phyloP scores from a whole-genome alignment of 2,329 filamentous ascomycete species.

The Pyrenochaeta sp. region DNA sequence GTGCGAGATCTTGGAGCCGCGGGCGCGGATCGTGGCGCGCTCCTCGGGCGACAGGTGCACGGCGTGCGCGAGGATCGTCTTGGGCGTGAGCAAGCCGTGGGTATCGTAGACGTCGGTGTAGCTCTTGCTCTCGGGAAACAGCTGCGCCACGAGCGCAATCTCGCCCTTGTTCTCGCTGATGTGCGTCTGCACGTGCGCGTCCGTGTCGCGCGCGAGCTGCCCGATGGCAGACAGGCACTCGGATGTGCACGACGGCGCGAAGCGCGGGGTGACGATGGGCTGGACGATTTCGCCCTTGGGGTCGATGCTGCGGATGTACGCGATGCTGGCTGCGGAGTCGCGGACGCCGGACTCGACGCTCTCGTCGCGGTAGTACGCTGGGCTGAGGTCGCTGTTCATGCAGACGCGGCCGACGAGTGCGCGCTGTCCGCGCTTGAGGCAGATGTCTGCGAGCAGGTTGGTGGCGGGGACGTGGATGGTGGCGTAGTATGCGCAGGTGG shows the following conservation, averaged over 20 bases:
- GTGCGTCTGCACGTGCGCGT: conserved; percentile 83
- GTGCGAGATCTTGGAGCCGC: conserved; percentile 75
- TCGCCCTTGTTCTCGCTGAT: conserved; percentile 84
- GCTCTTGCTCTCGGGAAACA: conserved; percentile 70
- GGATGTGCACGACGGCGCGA: conserved; percentile 63
- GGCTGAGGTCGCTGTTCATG: conserved; percentile 80
- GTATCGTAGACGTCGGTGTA: conserved; percentile 85
- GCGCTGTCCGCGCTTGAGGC: conserved; percentile 79
- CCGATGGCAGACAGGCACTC: conserved; percentile 70
- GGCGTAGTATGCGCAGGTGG: conserved; percentile 92
- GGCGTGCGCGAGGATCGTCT: conserved; percentile 85
- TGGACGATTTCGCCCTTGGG: conserved; percentile 69
- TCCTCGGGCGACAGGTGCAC: conserved; percentile 77
- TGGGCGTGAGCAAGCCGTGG: conserved; percentile 70
- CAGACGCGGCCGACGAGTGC: conserved; percentile 94
- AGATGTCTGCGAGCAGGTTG: conserved; percentile 88
- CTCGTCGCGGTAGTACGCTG: conserved; percentile 80
- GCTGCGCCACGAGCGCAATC: conserved; percentile 69
- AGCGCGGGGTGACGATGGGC: conserved; percentile 79
- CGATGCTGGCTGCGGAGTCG: conserved; percentile 51
- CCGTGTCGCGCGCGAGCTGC: conserved; percentile 66
- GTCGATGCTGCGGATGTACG: conserved; percentile 72
- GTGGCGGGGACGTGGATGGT: conserved; percentile 87
- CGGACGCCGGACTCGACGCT: conserved; percentile 67
- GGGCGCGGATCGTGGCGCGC: conserved; percentile 66